Percentiles rank a stretch among this genome's conserved stretches.
These are phyloP conservation scores for Raphanus raphanistrum DNA, from an alignment of 345 rosid genomes.

Conservation along the genomic window DNA sequence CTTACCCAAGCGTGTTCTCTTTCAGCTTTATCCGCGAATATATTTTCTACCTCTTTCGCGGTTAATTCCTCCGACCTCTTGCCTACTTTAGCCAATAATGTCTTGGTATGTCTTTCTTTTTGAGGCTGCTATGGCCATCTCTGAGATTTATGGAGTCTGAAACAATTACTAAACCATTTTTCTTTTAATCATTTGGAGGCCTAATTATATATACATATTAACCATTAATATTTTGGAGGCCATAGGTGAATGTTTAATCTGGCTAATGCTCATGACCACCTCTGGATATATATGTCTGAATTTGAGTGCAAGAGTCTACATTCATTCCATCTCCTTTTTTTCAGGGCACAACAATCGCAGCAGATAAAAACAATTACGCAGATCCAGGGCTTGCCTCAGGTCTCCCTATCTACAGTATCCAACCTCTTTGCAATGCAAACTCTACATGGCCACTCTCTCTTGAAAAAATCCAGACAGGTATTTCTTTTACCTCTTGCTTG, in stretches of 20 bases:
- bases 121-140: not conserved
- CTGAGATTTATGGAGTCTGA: too few relatives aligned
- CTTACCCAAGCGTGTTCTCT: constrained; percentile 6
- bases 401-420: constrained; percentile 60
- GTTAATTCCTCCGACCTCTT: constrained; percentile 46
- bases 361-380: constrained; percentile 36
- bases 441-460: constrained; percentile 44
- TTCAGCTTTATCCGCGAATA: constrained; percentile 53
- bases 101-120: constrained; percentile 46
- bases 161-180: too few relatives aligned
- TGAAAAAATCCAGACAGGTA: constrained; percentile 15
- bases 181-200: too few relatives aligned
- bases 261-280: too few relatives aligned
- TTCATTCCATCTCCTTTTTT: not conserved
- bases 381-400: constrained; percentile 56
- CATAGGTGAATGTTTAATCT: too few relatives aligned
- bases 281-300: not conserved
- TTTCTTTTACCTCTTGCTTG: not conserved
- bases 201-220: too few relatives aligned
- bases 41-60: constrained; percentile 48
- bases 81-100: constrained; percentile 47
- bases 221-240: too few relatives aligned
- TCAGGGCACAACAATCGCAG: constrained; percentile 64
- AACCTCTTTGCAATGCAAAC: constrained; percentile 49
- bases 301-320: not conserved